Evolutionary conservation across 164 flowering plant species (phyloP).

Genomic region (Malania oleifera): DNA sequence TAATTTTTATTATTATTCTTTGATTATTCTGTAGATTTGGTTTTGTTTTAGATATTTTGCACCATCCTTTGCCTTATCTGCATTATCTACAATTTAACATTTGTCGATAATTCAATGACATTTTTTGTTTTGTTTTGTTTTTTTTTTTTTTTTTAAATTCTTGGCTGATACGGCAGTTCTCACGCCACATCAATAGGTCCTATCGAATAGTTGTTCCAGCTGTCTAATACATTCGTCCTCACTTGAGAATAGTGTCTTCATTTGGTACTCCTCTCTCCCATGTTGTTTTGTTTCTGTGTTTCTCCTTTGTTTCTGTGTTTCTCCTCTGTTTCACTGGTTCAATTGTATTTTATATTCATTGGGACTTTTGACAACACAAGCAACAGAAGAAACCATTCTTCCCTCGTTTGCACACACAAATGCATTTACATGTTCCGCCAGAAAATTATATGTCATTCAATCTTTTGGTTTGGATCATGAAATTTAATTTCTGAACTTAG

Average conservation of each 20-base stretch:
- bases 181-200: slow-evolving; percentile 25
- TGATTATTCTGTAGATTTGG: too few relatives aligned
- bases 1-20: too few relatives aligned
- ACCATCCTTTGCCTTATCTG: neutral
- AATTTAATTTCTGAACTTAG: too few relatives aligned
- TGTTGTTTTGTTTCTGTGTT: neutral
- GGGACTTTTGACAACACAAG: too few relatives aligned
- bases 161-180: slow-evolving; percentile 23
- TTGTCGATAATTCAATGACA: neutral
- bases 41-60: neutral
- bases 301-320: neutral
- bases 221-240: slow-evolving; percentile 12
- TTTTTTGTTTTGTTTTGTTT: neutral
- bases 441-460: too few relatives aligned
- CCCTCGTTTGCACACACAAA: too few relatives aligned
- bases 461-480: too few relatives aligned
- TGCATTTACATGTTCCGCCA: too few relatives aligned
- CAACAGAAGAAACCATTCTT: too few relatives aligned
- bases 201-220: slow-evolving; percentile 25
- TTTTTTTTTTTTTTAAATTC: too few relatives aligned
- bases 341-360: too few relatives aligned
- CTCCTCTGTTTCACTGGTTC: too few relatives aligned
- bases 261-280: neutral
- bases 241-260: neutral
- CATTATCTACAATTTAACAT: neutral